These are phyloP conservation scores for Aureobasidium sp. DNA, from an alignment of 2,329 filamentous ascomycete genomes.

Conservation along the genomic window DNA sequence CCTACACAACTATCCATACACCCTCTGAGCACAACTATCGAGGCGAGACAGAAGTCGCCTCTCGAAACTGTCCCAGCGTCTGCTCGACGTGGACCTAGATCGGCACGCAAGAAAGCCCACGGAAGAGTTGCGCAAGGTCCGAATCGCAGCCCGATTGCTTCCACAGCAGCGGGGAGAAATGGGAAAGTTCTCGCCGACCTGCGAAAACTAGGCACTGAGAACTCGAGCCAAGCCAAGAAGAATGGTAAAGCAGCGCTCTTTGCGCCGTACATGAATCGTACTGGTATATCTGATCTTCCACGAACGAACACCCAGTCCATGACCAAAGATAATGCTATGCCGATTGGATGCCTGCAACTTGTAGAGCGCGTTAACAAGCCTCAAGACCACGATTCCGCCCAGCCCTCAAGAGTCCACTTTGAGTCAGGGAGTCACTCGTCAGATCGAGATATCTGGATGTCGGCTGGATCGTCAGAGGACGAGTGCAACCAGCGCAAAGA, in stretches of 20 bases:
- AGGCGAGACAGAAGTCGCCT: not conserved
- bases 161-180: not conserved
- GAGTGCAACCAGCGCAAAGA: not conserved
- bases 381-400: not conserved
- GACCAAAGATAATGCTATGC: not conserved
- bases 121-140: not conserved
- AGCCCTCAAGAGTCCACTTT: not conserved
- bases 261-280: slow-evolving; percentile 17
- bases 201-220: not conserved
- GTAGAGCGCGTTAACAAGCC: not conserved
- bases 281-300: slow-evolving; percentile 9
- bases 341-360: no score
- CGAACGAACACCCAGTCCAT: not conserved
- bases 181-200: slow-evolving; percentile 7
- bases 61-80: not conserved
- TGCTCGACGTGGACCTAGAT: not conserved
- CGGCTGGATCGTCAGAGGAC: not conserved
- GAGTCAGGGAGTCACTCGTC: slow-evolving; percentile 10
- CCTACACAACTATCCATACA: not conserved
- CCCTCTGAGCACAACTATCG: not conserved
- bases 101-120: not conserved
- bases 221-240: not conserved
- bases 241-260: slow-evolving; percentile 1
- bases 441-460: slow-evolving; percentile 15
- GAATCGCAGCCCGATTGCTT: not conserved